Base-by-base conservation (phyloP, 805 yeast species). In the Yarrowia yakushimensis region DNA sequence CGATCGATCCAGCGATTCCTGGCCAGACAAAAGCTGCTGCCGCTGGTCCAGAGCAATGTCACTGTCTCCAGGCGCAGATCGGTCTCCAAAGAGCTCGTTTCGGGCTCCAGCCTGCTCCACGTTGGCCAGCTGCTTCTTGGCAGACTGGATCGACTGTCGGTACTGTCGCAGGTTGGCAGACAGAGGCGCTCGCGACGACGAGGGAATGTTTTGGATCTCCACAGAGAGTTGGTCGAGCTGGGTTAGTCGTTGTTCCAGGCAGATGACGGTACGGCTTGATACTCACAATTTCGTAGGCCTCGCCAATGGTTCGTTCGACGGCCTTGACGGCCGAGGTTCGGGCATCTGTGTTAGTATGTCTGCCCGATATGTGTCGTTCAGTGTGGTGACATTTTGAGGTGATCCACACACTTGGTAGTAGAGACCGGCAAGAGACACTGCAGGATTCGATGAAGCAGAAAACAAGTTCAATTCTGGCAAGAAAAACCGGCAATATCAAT, bases 161-260 rank as follows among this genome's bases (percentile, higher is more conserved):
- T 85, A 89, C 36, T 85, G 85, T 66, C 98, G 84, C 37, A 91
- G 76, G 68, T 87, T 87, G 30, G 92, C 78, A 71, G 92, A 91
- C 70, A 81, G 87, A 7, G 82, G 74, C 0, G 94, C 83, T 66
- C 97, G 78, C 65, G 78, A 82, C 65, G 75, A 82, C 65, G 93
- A 85, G n/a, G 97, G 90, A 33, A 90, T 80, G 69, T 86, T 86
- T 71, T 87, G 91, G 1, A 92, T 87, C 72, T 93, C 98, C 42
- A 93, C 79, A 27, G 85, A 85, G 86, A 94, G 86, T 67, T 93
- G 96, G 67, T 92, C 97, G 45, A 90, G 74, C 78, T 75, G 34
- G 1, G 39, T 31, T 45, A 42, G 33, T 17, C n/a, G n/a, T n/a
- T n/a, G n/a, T n/a, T n/a, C n/a, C n/a, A n/a, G n/a, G n/a, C n/a